These are phyloP conservation scores for Trichoderma lentiforme DNA, from an alignment of 2,329 filamentous ascomycete species.

Conservation along the genomic window DNA sequence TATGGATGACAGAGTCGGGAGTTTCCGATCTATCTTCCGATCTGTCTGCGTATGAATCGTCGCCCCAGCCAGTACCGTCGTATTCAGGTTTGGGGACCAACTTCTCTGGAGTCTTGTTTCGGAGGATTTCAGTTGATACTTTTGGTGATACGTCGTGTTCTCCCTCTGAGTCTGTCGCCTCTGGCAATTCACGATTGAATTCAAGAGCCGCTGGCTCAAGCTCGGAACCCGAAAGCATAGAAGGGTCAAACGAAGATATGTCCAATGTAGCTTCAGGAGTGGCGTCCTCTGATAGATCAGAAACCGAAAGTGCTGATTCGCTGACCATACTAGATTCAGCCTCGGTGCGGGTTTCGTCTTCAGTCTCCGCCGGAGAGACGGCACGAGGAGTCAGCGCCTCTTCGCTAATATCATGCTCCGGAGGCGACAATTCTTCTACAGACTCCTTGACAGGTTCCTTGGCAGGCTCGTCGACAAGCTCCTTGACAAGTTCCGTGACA, in stretches of 20 bases:
- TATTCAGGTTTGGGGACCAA: constrained; percentile 58
- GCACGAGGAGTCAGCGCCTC: constrained; percentile 50
- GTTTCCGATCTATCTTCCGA: constrained; percentile 62
- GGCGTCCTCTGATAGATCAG: not conserved
- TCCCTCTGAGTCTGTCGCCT: not conserved
- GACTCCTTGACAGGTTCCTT: not conserved
- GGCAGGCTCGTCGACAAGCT: not conserved
- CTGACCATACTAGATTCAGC: not conserved
- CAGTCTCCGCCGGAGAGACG: constrained; percentile 24
- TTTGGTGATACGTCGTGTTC: not conserved
- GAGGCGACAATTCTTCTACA: not conserved
- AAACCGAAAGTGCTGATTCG: not conserved
- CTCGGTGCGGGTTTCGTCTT: not conserved
- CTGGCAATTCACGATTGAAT: not conserved
- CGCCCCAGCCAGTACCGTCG: constrained; percentile 60
- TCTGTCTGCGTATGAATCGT: constrained; percentile 43
- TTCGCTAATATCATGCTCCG: constrained; percentile 38
- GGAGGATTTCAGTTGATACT: constrained; percentile 18
- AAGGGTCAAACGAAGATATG: not conserved
- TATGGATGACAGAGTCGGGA: constrained; percentile 86
- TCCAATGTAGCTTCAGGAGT: not conserved
- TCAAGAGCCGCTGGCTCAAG: not conserved
- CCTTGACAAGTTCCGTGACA: not conserved
- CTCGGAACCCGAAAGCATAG: not conserved
- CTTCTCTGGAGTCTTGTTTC: constrained; percentile 49